These are phyloP conservation scores for Fraxinus dipetala DNA, from an alignment of 305 asterid genomes.

Conservation along the genomic window DNA sequence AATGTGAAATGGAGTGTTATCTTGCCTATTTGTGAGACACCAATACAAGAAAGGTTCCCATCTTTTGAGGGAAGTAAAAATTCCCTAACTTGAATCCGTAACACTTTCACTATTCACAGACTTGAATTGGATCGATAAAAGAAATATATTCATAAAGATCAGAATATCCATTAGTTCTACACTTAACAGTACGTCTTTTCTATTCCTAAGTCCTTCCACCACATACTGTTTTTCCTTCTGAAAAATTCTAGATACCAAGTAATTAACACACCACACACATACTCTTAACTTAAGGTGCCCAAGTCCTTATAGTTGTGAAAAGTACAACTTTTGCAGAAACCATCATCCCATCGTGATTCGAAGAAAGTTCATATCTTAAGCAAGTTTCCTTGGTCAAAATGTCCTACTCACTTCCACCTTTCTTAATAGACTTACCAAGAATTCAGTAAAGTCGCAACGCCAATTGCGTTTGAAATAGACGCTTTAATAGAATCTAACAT, in stretches of 20 bases:
- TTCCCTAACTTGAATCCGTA: neutral
- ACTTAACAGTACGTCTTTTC: neutral
- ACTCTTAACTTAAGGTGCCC: neutral
- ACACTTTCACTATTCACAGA: neutral
- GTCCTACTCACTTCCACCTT: neutral
- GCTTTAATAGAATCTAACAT: neutral
- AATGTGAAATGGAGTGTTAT: neutral
- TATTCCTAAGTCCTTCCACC: neutral
- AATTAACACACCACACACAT: neutral
- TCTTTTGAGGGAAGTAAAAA: neutral
- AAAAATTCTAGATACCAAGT: neutral
- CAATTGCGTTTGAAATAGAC: slow-evolving; percentile 4
- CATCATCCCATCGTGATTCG: neutral
- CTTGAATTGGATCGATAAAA: neutral
- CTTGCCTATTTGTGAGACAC: neutral
- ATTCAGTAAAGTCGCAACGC: neutral
- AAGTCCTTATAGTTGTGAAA: slow-evolving; percentile 11
- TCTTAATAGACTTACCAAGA: neutral
- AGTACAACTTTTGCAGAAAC: neutral
- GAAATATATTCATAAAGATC: neutral
- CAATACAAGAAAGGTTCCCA: neutral
- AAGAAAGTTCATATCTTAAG: neutral
- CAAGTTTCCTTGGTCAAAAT: neutral
- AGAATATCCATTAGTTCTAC: neutral
- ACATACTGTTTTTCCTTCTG: neutral